Conservation (phyloP, 768 basidiomycete species). For the Boletellus ananiceps region DNA sequence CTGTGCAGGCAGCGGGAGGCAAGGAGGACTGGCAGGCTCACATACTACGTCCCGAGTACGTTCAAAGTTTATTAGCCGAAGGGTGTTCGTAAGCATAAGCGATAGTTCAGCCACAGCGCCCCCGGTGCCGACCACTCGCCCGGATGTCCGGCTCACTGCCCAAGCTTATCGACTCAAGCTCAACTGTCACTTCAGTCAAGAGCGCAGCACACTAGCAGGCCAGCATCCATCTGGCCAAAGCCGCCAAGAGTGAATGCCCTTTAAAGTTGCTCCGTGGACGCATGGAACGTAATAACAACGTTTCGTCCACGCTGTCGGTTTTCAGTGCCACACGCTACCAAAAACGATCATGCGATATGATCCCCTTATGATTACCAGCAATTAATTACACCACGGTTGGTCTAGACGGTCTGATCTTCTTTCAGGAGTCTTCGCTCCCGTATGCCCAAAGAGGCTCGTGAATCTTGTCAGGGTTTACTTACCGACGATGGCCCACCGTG, state of each 20-base stretch:
- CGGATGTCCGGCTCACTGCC: too few species aligned
- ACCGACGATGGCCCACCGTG: too few species aligned
- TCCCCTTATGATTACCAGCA: background rate
- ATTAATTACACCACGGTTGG: background rate
- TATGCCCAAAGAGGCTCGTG: too few species aligned
- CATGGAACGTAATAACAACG: background rate
- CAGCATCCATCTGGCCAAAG: background rate
- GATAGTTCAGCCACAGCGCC: background rate
- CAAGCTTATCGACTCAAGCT: too few species aligned
- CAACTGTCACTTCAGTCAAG: background rate
- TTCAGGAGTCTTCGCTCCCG: background rate
- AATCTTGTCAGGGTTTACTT: too few species aligned
- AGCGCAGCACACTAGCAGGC: background rate
- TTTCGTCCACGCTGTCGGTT: background rate
- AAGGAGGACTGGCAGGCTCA: background rate
- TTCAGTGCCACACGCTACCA: background rate
- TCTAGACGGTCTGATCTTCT: background rate
- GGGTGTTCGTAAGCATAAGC: constrained; percentile 3
- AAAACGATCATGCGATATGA: background rate
- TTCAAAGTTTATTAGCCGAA: constrained; percentile 1
- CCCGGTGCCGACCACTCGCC: background rate
- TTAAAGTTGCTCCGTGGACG: background rate
- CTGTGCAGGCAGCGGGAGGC: constrained; percentile 2
- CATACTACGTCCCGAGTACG: background rate
- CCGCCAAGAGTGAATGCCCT: background rate